These are phyloP conservation scores for Chlorella ohadii DNA, from an alignment of 139 green algal genomes.

Conservation along the genomic window DNA sequence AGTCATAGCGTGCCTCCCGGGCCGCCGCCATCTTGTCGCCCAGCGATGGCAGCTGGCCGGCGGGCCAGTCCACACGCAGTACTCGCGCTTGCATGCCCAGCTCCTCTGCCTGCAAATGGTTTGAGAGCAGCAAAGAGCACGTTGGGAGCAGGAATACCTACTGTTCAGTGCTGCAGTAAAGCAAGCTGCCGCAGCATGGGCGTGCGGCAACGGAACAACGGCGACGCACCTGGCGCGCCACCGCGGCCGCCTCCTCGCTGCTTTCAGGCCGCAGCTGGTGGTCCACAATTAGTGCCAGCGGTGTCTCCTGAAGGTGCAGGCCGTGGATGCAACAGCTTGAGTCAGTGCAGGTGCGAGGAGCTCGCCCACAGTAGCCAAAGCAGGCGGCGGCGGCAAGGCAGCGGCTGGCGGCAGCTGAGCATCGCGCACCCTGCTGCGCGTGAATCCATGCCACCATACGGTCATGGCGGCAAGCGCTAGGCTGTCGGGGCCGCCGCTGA, in stretches of 20 bases:
- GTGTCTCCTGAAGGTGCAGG: background rate
- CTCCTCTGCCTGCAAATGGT: background rate
- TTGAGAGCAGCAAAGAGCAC: background rate
- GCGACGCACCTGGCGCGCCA: background rate
- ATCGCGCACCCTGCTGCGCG: background rate
- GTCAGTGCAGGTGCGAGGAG: too few relatives aligned
- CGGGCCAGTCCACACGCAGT: conserved; percentile 48
- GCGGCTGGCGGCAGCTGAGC: too few relatives aligned
- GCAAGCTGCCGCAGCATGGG: too few relatives aligned
- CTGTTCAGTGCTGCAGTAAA: too few relatives aligned
- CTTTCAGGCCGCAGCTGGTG: conserved; percentile 55
- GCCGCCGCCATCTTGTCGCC: conserved; percentile 42
- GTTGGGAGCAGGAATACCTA: too few relatives aligned
- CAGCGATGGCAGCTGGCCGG: background rate
- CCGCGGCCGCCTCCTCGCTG: conserved; percentile 39
- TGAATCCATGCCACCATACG: background rate
- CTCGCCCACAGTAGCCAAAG: too few relatives aligned
- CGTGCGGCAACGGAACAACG: background rate
- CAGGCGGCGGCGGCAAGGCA: background rate
- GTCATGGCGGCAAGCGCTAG: conserved; percentile 52
- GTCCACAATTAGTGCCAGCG: conserved; percentile 55
- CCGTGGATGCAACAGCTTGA: too few relatives aligned
- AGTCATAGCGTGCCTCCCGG: conserved; percentile 44
- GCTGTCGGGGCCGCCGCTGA: conserved; percentile 65
- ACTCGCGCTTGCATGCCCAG: conserved; percentile 42